Conservation (phyloP, 257 asterid genomes). For the Solanum okadae region DNA sequence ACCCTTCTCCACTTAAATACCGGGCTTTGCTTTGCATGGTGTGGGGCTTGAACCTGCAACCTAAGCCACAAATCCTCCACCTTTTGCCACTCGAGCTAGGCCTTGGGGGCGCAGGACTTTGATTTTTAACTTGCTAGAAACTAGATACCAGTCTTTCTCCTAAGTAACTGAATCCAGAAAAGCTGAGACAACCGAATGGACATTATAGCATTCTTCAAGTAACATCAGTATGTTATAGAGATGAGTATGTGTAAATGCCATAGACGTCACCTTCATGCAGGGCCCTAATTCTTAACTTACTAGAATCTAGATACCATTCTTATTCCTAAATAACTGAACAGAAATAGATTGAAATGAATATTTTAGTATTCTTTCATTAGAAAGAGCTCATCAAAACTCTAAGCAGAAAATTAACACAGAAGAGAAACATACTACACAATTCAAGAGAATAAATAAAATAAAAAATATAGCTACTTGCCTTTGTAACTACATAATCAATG, state of each 20-base stretch:
- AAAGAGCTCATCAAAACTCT: not conserved
- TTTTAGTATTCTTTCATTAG: not conserved
- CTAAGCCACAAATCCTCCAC: too few species aligned
- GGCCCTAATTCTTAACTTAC: not conserved
- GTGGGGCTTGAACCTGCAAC: too few species aligned
- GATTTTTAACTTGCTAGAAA: not conserved
- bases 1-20: too few species aligned
- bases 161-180: not conserved
- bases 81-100: too few species aligned
- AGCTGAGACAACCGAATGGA: not conserved
- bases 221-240: not conserved
- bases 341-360: not conserved
- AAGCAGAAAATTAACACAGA: not conserved
- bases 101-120: not conserved
- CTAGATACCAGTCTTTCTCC: not conserved
- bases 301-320: not conserved
- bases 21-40: too few species aligned
- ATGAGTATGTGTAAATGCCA: not conserved
- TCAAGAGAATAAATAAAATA: not conserved
- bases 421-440: not conserved
- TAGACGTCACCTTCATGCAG: not conserved
- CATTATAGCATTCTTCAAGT: not conserved
- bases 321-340: not conserved
- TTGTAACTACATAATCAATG: constrained; percentile 92
- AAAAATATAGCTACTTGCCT: constrained; percentile 33